These are phyloP conservation scores for Xylariaceae sp. DNA, from an alignment of 2,329 filamentous ascomycete species.

Conservation along the genomic window DNA sequence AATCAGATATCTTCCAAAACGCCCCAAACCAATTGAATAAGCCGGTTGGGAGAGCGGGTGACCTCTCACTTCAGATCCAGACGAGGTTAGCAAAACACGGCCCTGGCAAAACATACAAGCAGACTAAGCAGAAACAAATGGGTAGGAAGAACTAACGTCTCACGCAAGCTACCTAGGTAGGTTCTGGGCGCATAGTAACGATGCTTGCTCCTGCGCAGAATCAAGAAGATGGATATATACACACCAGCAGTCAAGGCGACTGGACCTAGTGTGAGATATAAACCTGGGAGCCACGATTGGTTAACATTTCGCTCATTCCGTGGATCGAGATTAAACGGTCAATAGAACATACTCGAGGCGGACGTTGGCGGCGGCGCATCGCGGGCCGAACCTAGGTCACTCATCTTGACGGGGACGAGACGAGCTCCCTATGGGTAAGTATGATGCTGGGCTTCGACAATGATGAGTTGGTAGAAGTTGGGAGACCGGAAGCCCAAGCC, in stretches of 20 bases:
- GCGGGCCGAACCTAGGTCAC: constrained; percentile 21
- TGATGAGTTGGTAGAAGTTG: background rate
- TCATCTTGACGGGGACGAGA: constrained; percentile 13
- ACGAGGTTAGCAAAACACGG: constrained; percentile 6
- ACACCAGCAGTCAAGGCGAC: constrained; percentile 35
- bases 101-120: background rate
- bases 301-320: constrained; percentile 6
- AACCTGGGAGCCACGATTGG: constrained; percentile 29
- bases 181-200: constrained; percentile 48
- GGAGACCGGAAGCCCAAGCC: background rate
- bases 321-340: background rate
- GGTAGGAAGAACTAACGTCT: constrained; percentile 30
- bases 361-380: constrained; percentile 17
- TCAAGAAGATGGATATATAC: constrained; percentile 42
- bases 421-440: background rate
- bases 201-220: constrained; percentile 41
- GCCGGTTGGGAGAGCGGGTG: constrained; percentile 54
- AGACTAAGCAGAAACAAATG: background rate
- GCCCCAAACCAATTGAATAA: constrained; percentile 61
- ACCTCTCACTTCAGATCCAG: constrained; percentile 45
- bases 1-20: constrained; percentile 66
- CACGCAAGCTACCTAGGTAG: constrained; percentile 43
- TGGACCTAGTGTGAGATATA: constrained; percentile 41
- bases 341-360: constrained; percentile 23
- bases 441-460: constrained; percentile 6